Base-by-base conservation (phyloP, 2,329 filamentous ascomycete species). In the Parascedosporium putredinis region DNA sequence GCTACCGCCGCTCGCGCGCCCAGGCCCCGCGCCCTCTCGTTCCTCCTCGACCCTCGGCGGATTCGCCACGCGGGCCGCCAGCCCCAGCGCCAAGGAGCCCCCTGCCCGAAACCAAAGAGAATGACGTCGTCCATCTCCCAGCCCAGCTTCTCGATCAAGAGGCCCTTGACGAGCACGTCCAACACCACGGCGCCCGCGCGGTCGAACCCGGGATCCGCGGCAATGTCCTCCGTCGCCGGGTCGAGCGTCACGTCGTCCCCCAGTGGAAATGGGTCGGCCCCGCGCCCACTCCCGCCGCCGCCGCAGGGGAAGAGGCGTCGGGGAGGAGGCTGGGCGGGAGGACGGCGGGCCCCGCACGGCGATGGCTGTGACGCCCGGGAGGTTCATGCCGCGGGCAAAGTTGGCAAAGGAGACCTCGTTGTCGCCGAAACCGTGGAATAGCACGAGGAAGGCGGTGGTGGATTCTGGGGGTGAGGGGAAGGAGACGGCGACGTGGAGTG, bases 351-450 rank as follows among this genome's bases (percentile, higher is more conserved):
- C 83, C 89, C 85, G 84, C 38, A 94, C 70, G 5, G 86, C 78
- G 49, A 95, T 76, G 58, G 81, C 81, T 51, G 83, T 76, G 48
- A 89, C 89, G 59, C 89, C 86, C 0, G 88, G 88, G 3, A 95
- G 78, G 53, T 76, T 72, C 53, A 95, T 67, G 56, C 79, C 80
- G 51, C 72, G 71, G 18, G 82, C 86, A 53, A 95, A 84, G 42
- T 68, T 67, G 52, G 78, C 75, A 63, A 93, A 94, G 31, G 85
- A 73, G 3, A 63, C 59, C 52, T 87, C 77, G 29, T 76, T 80
- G 67, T 95, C 89, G 54, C 89, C 89, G 10, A 95, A 77, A 55
- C 88, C 88, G 65, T 95, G 89, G 51, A 95, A 79, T 47, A 95
- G 77, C 60, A 95, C 68, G 54, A 95, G 79, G 56, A 94, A 74